phyloP scores from a whole-genome alignment of 2,329 filamentous ascomycete genomes.

The Colletotrichum zoysiae region DNA sequence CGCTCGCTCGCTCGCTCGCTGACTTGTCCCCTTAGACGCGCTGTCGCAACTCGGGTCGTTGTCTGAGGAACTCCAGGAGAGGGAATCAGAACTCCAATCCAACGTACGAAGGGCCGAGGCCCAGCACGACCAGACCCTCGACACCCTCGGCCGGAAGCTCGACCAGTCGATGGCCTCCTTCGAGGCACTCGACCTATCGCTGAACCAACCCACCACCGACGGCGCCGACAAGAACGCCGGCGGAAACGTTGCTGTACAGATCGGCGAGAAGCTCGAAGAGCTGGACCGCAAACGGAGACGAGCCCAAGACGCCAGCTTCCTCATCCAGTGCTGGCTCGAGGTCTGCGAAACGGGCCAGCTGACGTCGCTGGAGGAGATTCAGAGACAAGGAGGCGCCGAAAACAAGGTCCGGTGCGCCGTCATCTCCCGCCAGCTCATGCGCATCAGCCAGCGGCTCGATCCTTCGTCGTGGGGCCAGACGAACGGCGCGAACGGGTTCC shows the following conservation, averaged over 20 bases:
- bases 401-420: slow-evolving; percentile 95
- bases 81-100: slow-evolving; percentile 90
- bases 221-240: slow-evolving; percentile 64
- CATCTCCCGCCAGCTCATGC: slow-evolving; percentile 92
- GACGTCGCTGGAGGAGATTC: slow-evolving; percentile 87
- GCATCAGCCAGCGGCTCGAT: slow-evolving; percentile 93
- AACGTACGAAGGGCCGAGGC: slow-evolving; percentile 91
- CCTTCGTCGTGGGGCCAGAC: slow-evolving; percentile 76
- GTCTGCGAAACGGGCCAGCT: slow-evolving; percentile 91
- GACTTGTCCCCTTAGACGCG: slow-evolving; percentile 60
- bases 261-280: slow-evolving; percentile 93
- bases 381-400: slow-evolving; percentile 85
- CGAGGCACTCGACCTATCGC: slow-evolving; percentile 85
- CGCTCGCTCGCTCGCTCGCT: slow-evolving; percentile 48
- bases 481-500: slow-evolving; percentile 67
- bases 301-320: slow-evolving; percentile 91
- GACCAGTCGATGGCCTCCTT: slow-evolving; percentile 94
- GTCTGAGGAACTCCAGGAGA: slow-evolving; percentile 86
- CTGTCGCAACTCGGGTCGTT: slow-evolving; percentile 77
- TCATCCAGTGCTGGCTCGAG: slow-evolving; percentile 97
- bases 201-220: slow-evolving; percentile 68
- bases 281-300: slow-evolving; percentile 91
- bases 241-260: slow-evolving; percentile 93
- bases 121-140: slow-evolving; percentile 91
- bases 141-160: slow-evolving; percentile 87